These are phyloP conservation scores for Amoebophrya sp. DNA, from an alignment of 169 alveolate genomes.

Conservation along the genomic window DNA sequence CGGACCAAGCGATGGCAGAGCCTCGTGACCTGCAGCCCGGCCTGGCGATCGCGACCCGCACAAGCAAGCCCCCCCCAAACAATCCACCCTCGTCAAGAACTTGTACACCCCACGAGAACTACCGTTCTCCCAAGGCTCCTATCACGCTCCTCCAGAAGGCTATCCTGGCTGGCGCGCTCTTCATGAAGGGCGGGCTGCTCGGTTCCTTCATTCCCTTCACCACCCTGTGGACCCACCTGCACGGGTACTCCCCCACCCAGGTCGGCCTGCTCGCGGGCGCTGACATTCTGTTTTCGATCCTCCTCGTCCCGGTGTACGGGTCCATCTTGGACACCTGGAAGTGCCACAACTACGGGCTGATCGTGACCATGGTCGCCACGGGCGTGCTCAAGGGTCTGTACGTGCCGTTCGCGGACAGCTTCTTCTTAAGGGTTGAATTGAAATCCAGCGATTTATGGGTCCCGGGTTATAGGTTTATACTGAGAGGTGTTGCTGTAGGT, in stretches of 20 bases:
- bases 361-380: background rate
- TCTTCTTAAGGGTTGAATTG: too few relatives aligned
- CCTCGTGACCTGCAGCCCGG: too few relatives aligned
- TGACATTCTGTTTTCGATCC: background rate
- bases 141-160: background rate
- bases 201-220: background rate
- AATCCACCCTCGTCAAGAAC: too few relatives aligned
- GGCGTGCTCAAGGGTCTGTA: background rate
- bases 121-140: too few relatives aligned
- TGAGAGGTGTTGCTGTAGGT: too few relatives aligned
- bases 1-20: too few relatives aligned
- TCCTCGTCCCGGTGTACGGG: background rate
- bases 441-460: too few relatives aligned
- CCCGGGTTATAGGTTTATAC: too few relatives aligned
- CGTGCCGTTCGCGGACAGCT: background rate
- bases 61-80: too few relatives aligned
- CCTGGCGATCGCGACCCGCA: too few relatives aligned
- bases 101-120: too few relatives aligned
- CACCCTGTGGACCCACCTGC: background rate
- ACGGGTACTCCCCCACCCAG: background rate
- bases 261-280: background rate
- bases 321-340: background rate
- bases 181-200: background rate
- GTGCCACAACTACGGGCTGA: background rate
- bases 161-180: background rate